A percentile compares a stretch with the other conserved stretches of the same genome.
These are phyloP conservation scores for Pharnaceum exiguum DNA, from an alignment of 148 eudicot genomes.

Conservation along the genomic window DNA sequence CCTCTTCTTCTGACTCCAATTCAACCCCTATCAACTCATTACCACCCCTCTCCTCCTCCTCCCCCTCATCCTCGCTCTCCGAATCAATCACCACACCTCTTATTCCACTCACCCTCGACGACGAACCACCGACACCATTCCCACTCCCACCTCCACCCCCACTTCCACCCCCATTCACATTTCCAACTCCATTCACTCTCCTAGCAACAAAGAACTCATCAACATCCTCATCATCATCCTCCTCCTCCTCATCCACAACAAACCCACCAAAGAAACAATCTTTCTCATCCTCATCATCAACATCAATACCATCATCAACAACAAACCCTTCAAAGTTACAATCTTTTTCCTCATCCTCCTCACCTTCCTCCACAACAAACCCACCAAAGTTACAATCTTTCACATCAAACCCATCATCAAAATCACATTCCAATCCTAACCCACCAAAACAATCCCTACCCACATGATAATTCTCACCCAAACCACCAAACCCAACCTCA, in stretches of 20 bases:
- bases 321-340: slow-evolving; percentile 47
- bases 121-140: slow-evolving; percentile 13
- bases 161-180: not conserved
- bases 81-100: slow-evolving; percentile 29
- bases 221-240: slow-evolving; percentile 42
- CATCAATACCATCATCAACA: slow-evolving; percentile 8
- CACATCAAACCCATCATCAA: slow-evolving; percentile 12
- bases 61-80: slow-evolving; percentile 33
- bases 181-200: slow-evolving; percentile 23
- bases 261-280: slow-evolving; percentile 32
- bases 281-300: slow-evolving; percentile 12
- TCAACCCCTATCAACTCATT: slow-evolving; percentile 13
- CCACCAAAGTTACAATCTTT: slow-evolving; percentile 30
- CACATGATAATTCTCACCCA: slow-evolving; percentile 20
- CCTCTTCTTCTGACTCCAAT: slow-evolving; percentile 34
- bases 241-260: slow-evolving; percentile 37
- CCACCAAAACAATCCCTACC: slow-evolving; percentile 4
- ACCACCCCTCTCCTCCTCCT: slow-evolving; percentile 21
- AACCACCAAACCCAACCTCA: slow-evolving; percentile 26
- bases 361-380: no score
- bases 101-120: slow-evolving; percentile 25
- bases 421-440: no score
- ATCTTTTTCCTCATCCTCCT: slow-evolving; percentile 34
- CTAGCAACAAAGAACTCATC: slow-evolving; percentile 42
- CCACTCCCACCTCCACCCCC: slow-evolving; percentile 6